Conservation (phyloP, 805 yeast species). For the Zygosaccharomyces lentus region DNA sequence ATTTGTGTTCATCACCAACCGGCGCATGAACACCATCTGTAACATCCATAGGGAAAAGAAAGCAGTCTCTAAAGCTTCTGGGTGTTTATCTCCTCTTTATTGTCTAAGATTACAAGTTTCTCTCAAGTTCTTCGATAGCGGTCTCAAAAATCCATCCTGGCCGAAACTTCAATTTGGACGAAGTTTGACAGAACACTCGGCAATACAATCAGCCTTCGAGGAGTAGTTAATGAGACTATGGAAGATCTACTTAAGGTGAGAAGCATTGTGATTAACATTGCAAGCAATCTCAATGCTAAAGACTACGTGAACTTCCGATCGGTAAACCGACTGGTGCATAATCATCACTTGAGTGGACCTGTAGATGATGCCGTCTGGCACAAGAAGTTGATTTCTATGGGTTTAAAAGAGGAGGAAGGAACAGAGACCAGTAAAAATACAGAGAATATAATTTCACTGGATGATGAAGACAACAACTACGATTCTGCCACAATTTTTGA, state of each 20-base stretch:
- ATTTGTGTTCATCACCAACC: constrained; percentile 27
- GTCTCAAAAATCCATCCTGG: background rate
- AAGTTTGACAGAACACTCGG: background rate
- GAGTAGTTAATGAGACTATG: constrained; percentile 12
- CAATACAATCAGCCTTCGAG: background rate
- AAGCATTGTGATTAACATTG: constrained; percentile 23
- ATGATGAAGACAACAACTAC: constrained; percentile 3
- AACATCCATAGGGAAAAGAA: background rate
- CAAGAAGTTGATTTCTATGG: constrained; percentile 21
- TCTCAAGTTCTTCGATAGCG: background rate
- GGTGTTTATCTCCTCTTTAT: background rate
- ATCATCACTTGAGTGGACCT: constrained; percentile 16
- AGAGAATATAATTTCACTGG: background rate
- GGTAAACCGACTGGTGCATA: constrained; percentile 20
- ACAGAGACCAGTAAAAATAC: background rate
- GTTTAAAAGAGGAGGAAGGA: constrained; percentile 11
- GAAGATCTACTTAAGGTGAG: constrained; percentile 26
- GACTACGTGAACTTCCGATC: constrained; percentile 28
- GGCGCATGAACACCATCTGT: background rate
- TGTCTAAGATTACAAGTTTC: background rate
- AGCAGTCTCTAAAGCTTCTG: background rate
- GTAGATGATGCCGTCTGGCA: constrained; percentile 21
- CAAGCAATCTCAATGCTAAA: constrained; percentile 19
- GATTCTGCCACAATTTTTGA: constrained; percentile 23
- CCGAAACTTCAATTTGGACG: background rate